Base-by-base conservation (phyloP, 768 basidiomycete genomes). In the Trametes gibbosa region DNA sequence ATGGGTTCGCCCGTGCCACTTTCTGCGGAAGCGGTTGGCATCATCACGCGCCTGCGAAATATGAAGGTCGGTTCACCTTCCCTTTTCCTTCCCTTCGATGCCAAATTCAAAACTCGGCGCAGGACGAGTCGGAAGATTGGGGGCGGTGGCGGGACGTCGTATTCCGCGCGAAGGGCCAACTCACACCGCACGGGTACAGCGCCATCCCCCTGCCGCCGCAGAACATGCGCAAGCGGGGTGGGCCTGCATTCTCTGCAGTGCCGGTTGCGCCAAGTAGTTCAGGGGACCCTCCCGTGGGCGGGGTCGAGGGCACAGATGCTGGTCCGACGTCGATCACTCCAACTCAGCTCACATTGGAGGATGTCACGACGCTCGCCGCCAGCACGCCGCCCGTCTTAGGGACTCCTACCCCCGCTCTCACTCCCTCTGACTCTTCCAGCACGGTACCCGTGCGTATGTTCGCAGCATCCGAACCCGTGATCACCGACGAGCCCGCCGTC, bases 81-180 rank as follows among this genome's bases (percentile, higher is more conserved):
- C 43, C 6, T 21, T 23, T 23, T 13, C 32, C 40, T 57, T 58
- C 17, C 12, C 19, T 50, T 50, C n/a, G 37, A 23, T 48, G 56
- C 34, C 16, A n/a, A 50, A 17, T 53, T 27, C 39, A 8, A 50
- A 58, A 34, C 23, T n/a, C n/a, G 2, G 27, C 47, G n/a, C 58
- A 91, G 87, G 92, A 95, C 67, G 87, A 90, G 73, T 82, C 84
- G 56, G 92, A 95, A 68, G 92, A 95, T 65, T 92, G 88, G 89
- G 84, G 90, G 58, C 83, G 92, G 43, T 92, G 90, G 90, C 80
- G 91, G 19, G 92, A 95, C 67, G 85, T 90, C 32, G 80, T 93
- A 13, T 93, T 92, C 70, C 84, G 85, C 5, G 86, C 85, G 6
- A 92, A 89, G 71, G 86, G 82, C 5, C 75, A 78, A 29, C 72